Percentiles rank a stretch among this genome's conserved stretches.
These are phyloP conservation scores for Panicum virgatum DNA, from an alignment of 202 grass and related monocot genomes.

Conservation along the genomic window DNA sequence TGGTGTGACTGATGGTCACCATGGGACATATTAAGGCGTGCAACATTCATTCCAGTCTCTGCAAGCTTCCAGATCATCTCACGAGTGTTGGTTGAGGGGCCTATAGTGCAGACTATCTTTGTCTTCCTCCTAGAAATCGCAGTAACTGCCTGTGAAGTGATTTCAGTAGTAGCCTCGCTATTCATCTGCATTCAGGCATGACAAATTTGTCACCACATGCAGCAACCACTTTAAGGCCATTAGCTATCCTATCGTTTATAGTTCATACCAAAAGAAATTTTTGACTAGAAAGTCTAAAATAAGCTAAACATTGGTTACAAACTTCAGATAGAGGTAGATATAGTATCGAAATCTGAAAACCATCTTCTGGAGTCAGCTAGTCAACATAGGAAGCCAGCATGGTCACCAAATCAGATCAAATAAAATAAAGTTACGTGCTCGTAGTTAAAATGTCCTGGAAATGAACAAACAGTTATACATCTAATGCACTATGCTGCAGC, in stretches of 20 bases:
- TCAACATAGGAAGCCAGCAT: neutral
- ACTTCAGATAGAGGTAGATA: neutral
- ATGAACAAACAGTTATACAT: neutral
- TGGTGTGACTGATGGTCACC: slow-evolving; percentile 95
- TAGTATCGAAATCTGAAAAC: neutral
- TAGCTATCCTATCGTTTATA: neutral
- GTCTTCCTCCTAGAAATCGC: slow-evolving; percentile 64
- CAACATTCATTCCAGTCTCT: slow-evolving; percentile 89
- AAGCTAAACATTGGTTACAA: slow-evolving; percentile 5
- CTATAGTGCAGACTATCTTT: slow-evolving; percentile 99
- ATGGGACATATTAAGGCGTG: slow-evolving; percentile 92
- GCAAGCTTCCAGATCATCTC: slow-evolving; percentile 99
- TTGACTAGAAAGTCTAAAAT: neutral
- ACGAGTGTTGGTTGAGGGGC: slow-evolving; percentile 74
- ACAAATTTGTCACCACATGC: slow-evolving; percentile 5
- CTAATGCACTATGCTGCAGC: neutral
- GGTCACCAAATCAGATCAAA: neutral
- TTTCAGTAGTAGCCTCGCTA: slow-evolving; percentile 24
- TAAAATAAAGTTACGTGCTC: neutral
- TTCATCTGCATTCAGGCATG: slow-evolving; percentile 47
- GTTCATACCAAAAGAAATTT: neutral
- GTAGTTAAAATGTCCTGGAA: neutral
- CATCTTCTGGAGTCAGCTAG: neutral
- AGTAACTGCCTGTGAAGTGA: slow-evolving; percentile 30
- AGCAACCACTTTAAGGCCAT: neutral